Percentiles rank a stretch among this genome's conserved stretches.
Evolutionary conservation across 176 grass and related monocot species (phyloP).

Genomic region (Phoenix roebelenii): DNA sequence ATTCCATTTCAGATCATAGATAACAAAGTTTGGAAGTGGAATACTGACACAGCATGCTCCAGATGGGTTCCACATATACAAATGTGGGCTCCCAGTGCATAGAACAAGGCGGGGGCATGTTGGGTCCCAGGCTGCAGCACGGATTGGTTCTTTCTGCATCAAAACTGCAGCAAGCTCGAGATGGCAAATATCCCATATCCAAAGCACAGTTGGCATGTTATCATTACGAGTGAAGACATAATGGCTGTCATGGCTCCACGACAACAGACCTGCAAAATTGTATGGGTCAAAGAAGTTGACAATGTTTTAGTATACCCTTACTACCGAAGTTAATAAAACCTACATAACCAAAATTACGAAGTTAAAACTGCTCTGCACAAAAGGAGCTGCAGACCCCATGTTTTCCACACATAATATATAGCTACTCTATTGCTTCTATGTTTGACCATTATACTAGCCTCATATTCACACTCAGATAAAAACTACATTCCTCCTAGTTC

Average conservation of each 20-base stretch:
- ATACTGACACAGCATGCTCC: constrained; percentile 67
- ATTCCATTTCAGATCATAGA: constrained; percentile 84
- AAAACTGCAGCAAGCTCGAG: constrained; percentile 78
- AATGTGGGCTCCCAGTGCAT: constrained; percentile 62
- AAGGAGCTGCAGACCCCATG: too few relatives aligned
- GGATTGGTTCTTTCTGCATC: constrained; percentile 89
- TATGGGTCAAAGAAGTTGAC: neutral
- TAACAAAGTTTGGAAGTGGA: constrained; percentile 54
- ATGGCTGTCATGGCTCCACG: constrained; percentile 77
- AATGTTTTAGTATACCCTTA: too few relatives aligned
- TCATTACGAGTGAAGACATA: constrained; percentile 90
- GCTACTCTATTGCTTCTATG: too few relatives aligned
- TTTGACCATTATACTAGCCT: too few relatives aligned
- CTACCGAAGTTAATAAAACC: too few relatives aligned
- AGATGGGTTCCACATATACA: constrained; percentile 81
- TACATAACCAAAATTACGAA: too few relatives aligned
- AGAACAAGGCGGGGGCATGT: constrained; percentile 45
- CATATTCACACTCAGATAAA: too few relatives aligned
- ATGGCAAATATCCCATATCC: constrained; percentile 97
- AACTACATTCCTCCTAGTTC: too few relatives aligned
- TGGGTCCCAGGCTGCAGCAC: constrained; percentile 79
- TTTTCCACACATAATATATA: too few relatives aligned
- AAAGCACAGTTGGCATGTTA: constrained; percentile 74
- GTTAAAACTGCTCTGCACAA: too few relatives aligned
- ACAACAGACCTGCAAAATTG: constrained; percentile 52